phyloP scores from a whole-genome alignment of 164 flowering plant genomes.

The Tinospora cordifolia region DNA sequence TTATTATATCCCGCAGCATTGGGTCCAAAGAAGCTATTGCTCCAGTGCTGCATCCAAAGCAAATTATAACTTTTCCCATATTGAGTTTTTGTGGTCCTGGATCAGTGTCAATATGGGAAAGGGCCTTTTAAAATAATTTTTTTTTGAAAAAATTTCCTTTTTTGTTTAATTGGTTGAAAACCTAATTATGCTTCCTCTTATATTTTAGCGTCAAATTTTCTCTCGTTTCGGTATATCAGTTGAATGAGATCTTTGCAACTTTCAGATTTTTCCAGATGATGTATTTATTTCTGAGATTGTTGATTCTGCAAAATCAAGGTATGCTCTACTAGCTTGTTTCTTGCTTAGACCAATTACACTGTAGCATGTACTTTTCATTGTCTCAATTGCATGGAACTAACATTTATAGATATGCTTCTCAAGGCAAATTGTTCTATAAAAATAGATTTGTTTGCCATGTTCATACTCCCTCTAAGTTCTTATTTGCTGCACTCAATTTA shows the following conservation, averaged over 20 bases:
- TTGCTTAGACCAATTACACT: not conserved
- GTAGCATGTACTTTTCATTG: not conserved
- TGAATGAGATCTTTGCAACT: conserved; percentile 7
- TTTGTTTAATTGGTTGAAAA: not conserved
- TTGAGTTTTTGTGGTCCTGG: not conserved
- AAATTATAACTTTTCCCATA: no score
- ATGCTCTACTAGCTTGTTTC: conserved; percentile 11
- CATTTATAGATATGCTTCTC: not conserved
- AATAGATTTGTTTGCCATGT: not conserved
- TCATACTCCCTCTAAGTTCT: no score
- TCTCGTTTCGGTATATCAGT: not conserved
- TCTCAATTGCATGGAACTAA: not conserved
- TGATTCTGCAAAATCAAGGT: conserved; percentile 69
- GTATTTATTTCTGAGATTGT: conserved; percentile 53
- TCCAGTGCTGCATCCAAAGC: no score
- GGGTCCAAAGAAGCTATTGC: no score
- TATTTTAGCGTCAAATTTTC: not conserved
- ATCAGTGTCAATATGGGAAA: not conserved
- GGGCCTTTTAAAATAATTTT: no score
- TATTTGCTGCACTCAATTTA: no score
- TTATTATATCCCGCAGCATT: not conserved
- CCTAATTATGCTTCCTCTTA: not conserved
- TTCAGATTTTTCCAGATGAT: conserved; percentile 80
- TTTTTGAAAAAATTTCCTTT: no score
- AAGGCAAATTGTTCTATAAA: not conserved